Evolutionary conservation across 352 stramenopile species (phyloP).

Genomic region (Phytophthora idaei): DNA sequence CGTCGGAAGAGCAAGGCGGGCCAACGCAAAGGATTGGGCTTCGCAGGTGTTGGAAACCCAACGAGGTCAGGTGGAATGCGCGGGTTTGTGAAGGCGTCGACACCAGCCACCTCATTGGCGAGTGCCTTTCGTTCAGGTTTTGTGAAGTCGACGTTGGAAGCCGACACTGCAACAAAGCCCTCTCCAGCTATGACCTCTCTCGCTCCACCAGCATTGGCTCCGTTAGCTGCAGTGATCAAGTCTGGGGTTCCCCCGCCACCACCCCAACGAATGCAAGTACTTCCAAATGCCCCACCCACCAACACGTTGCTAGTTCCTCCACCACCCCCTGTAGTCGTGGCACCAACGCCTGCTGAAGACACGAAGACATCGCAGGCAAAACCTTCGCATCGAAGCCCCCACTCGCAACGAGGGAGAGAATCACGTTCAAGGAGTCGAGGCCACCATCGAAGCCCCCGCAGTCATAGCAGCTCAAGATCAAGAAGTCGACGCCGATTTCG

Average conservation of each 20-base stretch:
- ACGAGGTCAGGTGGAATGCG: slow-evolving; percentile 15
- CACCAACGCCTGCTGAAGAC: slow-evolving; percentile 5
- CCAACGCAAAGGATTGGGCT: slow-evolving; percentile 75
- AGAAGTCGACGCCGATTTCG: slow-evolving; percentile 19
- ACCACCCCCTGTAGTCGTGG: slow-evolving; percentile 8
- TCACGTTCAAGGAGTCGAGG: slow-evolving; percentile 29
- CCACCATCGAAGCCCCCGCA: slow-evolving; percentile 18
- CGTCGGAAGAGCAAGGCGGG: slow-evolving; percentile 64
- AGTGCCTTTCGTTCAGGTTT: slow-evolving; percentile 41
- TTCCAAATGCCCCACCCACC: slow-evolving; percentile 1
- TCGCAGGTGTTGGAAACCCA: slow-evolving; percentile 32
- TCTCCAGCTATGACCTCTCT: slow-evolving; percentile 1
- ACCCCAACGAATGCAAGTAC: not conserved
- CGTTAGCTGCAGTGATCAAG: not conserved
- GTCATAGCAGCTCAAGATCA: slow-evolving; percentile 26
- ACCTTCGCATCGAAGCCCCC: not conserved
- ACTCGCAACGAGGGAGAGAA: slow-evolving; percentile 16
- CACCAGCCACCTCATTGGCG: slow-evolving; percentile 11
- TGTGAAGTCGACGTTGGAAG: slow-evolving; percentile 42
- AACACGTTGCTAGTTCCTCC: slow-evolving; percentile 12
- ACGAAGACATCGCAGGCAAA: slow-evolving; percentile 4
- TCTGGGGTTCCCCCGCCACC: slow-evolving; percentile 1
- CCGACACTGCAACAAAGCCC: slow-evolving; percentile 9
- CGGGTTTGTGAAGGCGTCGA: slow-evolving; percentile 38
- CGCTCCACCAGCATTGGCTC: not conserved